phyloP scores from a whole-genome alignment of 2,329 filamentous ascomycete genomes.

The Neoascochyta sp. region DNA sequence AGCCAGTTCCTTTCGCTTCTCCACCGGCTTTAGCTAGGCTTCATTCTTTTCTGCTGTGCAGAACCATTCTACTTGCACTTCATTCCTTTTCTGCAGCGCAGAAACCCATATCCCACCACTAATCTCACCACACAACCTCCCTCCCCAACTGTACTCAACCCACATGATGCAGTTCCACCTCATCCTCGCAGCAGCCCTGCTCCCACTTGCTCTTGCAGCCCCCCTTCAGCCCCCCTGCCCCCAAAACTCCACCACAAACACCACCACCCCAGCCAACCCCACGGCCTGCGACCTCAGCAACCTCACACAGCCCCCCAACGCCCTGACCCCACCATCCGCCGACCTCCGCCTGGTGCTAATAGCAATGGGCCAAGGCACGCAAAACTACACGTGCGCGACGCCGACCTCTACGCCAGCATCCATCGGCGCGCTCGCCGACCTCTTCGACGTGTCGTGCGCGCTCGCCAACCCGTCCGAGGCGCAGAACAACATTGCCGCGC shows the following conservation, averaged over 20 bases:
- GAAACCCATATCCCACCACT: no score
- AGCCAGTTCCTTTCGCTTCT: slow-evolving; percentile 6
- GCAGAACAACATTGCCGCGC: slow-evolving; percentile 17
- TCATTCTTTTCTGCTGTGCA: slow-evolving; percentile 10
- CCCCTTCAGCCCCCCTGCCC: slow-evolving; percentile 16
- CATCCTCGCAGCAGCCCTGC: slow-evolving; percentile 16
- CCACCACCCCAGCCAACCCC: slow-evolving; percentile 3
- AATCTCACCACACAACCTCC: no score
- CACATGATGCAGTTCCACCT: slow-evolving; percentile 24
- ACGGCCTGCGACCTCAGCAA: slow-evolving; percentile 22
- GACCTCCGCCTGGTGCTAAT: slow-evolving; percentile 42
- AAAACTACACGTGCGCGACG: slow-evolving; percentile 49
- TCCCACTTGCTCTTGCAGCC: slow-evolving; percentile 22
- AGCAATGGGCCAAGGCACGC: slow-evolving; percentile 47
- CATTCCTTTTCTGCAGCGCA: background rate
- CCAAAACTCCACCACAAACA: slow-evolving; percentile 13
- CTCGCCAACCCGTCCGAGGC: slow-evolving; percentile 15
- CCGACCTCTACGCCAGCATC: slow-evolving; percentile 33
- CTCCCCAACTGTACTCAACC: slow-evolving; percentile 1
- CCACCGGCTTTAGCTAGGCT: slow-evolving; percentile 19
- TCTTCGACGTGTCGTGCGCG: slow-evolving; percentile 25
- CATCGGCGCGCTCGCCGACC: slow-evolving; percentile 42
- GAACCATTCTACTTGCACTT: slow-evolving; percentile 3
- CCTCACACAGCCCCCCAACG: slow-evolving; percentile 24
- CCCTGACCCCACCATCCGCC: slow-evolving; percentile 21